A percentile compares a stretch with the other conserved stretches of the same genome.
These are phyloP conservation scores for Paramecium octaurelia DNA, from an alignment of 73 alveolate genomes.

Conservation along the genomic window DNA sequence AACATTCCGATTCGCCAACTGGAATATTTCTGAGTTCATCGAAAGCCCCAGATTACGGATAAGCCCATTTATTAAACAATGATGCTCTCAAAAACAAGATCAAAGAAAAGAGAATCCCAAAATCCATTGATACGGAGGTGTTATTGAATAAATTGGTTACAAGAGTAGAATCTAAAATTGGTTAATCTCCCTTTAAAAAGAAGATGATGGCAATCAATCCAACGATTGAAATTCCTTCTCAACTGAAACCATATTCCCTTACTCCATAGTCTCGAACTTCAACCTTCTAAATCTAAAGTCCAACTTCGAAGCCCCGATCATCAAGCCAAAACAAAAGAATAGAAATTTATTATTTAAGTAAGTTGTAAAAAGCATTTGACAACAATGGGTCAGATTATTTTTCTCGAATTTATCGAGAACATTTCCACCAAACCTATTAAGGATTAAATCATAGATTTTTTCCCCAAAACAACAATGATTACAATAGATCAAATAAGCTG, in stretches of 20 bases:
- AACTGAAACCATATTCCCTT: conserved; percentile 25
- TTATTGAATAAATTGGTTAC: conserved; percentile 18
- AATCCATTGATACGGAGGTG: neutral
- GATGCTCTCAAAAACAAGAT: neutral
- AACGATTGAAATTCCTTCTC: neutral
- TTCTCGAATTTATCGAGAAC: conserved; percentile 54
- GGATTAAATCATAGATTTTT: conserved; percentile 26
- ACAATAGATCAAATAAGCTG: neutral
- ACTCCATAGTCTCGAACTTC: conserved; percentile 32
- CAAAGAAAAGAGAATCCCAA: neutral
- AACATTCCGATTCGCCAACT: conserved; percentile 8
- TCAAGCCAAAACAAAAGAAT: conserved; percentile 4
- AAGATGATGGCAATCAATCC: conserved; percentile 26
- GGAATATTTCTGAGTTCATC: neutral
- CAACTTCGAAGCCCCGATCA: conserved; percentile 2
- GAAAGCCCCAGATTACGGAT: conserved; percentile 38
- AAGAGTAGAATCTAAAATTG: neutral
- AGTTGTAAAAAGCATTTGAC: conserved; percentile 24
- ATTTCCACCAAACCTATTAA: conserved; percentile 47
- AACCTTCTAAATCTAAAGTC: neutral
- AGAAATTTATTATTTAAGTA: neutral
- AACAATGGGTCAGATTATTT: conserved; percentile 45
- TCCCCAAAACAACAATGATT: conserved; percentile 14
- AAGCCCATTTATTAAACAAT: neutral
- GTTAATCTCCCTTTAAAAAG: neutral